Conservation (phyloP, 192 early-diverging fungal genomes). For the Coemansia sp. region DNA sequence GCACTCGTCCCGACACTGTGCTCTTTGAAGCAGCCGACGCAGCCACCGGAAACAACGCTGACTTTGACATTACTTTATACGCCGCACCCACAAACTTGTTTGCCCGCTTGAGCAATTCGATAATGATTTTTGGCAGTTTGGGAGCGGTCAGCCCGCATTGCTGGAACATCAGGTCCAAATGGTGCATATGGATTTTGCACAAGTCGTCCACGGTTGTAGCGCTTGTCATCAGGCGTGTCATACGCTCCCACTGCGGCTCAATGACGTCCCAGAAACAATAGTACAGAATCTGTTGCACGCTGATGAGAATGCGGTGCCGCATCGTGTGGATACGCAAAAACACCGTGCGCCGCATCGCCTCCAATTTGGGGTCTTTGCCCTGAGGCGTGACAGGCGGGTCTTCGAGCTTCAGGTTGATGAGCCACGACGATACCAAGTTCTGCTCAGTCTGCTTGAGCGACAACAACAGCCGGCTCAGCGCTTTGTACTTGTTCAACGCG, state of each 20-base stretch:
- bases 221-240: conserved; percentile 65
- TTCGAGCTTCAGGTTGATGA: conserved; percentile 42
- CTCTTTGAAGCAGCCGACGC: conserved; percentile 33
- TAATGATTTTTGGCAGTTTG: conserved; percentile 73
- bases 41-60: conserved; percentile 23
- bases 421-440: conserved; percentile 76
- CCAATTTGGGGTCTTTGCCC: conserved; percentile 41
- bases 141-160: conserved; percentile 86
- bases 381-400: conserved; percentile 30
- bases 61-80: conserved; percentile 27
- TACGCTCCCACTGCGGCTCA: conserved; percentile 81
- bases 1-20: conserved; percentile 23
- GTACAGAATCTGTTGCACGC: conserved; percentile 88
- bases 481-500: conserved; percentile 86
- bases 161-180: conserved; percentile 84
- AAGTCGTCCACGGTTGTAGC: conserved; percentile 87
- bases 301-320: conserved; percentile 82
- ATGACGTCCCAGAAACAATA: conserved; percentile 91
- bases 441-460: conserved; percentile 88
- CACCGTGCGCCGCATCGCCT: conserved; percentile 56
- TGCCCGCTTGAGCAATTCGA: conserved; percentile 41
- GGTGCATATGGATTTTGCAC: conserved; percentile 73
- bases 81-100: conserved; percentile 29
- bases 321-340: conserved; percentile 69
- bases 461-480: conserved; percentile 85